These are phyloP conservation scores for Oxyria digyna DNA, from an alignment of 148 eudicot species.

Conservation along the genomic window DNA sequence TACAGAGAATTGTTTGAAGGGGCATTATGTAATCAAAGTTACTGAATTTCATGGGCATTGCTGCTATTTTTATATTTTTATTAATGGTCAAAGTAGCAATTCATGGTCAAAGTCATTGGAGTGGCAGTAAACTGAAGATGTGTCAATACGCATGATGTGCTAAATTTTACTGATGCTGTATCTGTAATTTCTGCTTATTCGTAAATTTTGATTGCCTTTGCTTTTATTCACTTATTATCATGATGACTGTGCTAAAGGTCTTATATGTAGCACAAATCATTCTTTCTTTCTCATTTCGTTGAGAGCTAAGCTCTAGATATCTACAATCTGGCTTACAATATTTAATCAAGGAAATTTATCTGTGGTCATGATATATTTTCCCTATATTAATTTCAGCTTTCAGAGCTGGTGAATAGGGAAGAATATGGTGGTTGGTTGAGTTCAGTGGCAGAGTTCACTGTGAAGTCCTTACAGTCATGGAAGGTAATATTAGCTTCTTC, in stretches of 20 bases:
- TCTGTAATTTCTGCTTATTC: background rate
- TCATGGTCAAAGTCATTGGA: background rate
- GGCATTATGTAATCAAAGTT: background rate
- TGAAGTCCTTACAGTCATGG: slow-evolving; percentile 63
- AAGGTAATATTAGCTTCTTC: slow-evolving; percentile 26
- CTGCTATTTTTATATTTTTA: background rate
- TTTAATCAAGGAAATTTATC: background rate
- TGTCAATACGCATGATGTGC: background rate
- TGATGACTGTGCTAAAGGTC: background rate
- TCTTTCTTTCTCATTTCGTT: background rate
- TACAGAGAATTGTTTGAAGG: background rate
- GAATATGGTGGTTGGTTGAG: slow-evolving; percentile 47
- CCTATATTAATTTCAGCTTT: slow-evolving; percentile 24
- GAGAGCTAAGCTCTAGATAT: background rate
- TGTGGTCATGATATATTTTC: background rate
- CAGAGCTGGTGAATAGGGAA: slow-evolving; percentile 49
- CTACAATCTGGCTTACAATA: background rate
- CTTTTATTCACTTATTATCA: background rate
- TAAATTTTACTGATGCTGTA: background rate
- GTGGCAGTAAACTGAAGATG: background rate
- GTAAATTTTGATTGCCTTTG: background rate
- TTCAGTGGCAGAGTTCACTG: slow-evolving; percentile 47
- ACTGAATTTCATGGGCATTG: background rate
- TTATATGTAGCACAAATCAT: background rate
- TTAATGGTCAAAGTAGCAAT: too few species aligned